Evolutionary conservation across 129 eudicot species (phyloP), one percentile per base, ranked within the genome.

Genomic region (Flaveria robusta): DNA sequence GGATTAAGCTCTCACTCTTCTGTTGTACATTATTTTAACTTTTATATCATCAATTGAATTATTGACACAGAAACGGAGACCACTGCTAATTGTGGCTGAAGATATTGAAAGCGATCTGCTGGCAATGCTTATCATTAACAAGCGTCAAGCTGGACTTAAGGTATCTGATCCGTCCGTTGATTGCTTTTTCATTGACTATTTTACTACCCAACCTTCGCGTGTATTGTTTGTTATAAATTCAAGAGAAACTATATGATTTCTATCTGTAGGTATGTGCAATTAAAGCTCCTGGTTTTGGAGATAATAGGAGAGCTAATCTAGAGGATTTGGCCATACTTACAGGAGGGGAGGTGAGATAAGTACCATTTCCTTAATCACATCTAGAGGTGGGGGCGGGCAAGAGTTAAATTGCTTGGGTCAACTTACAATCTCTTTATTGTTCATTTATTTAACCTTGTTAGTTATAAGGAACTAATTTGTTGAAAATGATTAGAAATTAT

Each of bases 261-360:
- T 72, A 8, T 29, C 64, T 47, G 14, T 81, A 94, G 99, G 97
- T 94, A 59, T 94, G 99, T 84, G 99, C 99, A 74, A 86, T 94
- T 66, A 94, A 94, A 83, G 86, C 99, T 89, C 99, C 99, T 68
- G 99, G 99, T 51, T 94, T 94, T 86, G 99, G 99, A 84, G 99
- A 94, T 34, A 91, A 80, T 69, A 86, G 93, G 85, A 84, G 97
- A 86, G 93, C 99, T 63, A 94, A 86, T 82, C 68, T 94, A n/a
- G 99, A 91, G 74, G 99, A 94, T 63, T 86, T 94, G 64, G 97
- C 99, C 20, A 83, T 91, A 59, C 96, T 94, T 66, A 94, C 99
- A 37, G 97, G 99, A 66, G 99, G 93, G 74, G 96, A 94, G 99
- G 99, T 94, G 50, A 77, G 84, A 69, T 23, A 77, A 60, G 7